A percentile compares a stretch with the other conserved stretches of the same genome.
Conservation (phyloP, 306 rosid genomes). For the Ochetophila trinervis region DNA sequence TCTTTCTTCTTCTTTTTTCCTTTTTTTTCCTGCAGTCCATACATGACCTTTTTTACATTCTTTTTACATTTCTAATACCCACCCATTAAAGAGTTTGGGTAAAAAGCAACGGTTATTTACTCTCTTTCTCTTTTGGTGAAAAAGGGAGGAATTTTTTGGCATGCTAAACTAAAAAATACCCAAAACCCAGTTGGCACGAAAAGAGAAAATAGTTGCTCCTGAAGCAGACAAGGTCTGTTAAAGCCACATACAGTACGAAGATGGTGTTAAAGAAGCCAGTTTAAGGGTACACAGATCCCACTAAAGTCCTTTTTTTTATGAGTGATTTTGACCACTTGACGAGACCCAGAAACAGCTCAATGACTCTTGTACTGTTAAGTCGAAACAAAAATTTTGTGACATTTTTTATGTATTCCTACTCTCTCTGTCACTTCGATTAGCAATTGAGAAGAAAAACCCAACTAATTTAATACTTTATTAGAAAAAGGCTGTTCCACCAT, state of each 20-base stretch:
- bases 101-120: background rate
- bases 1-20: background rate
- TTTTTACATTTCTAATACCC: conserved; percentile 15
- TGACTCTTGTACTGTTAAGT: background rate
- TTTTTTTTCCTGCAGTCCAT: conserved; percentile 25
- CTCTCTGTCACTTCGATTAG: no score
- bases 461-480: no score
- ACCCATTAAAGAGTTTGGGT: conserved; percentile 15
- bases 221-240: background rate
- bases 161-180: background rate
- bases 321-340: background rate
- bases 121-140: background rate
- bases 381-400: background rate
- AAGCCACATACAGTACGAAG: background rate
- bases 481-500: background rate
- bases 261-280: background rate
- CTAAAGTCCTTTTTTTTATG: background rate
- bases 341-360: background rate
- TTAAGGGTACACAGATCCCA: background rate
- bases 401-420: no score
- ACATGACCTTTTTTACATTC: conserved; percentile 20
- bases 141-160: background rate
- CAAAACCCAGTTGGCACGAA: background rate
- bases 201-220: background rate
- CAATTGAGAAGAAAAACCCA: no score